Conservation (phyloP, 2,329 filamentous ascomycete species). For the Colletotrichum shisoi region DNA sequence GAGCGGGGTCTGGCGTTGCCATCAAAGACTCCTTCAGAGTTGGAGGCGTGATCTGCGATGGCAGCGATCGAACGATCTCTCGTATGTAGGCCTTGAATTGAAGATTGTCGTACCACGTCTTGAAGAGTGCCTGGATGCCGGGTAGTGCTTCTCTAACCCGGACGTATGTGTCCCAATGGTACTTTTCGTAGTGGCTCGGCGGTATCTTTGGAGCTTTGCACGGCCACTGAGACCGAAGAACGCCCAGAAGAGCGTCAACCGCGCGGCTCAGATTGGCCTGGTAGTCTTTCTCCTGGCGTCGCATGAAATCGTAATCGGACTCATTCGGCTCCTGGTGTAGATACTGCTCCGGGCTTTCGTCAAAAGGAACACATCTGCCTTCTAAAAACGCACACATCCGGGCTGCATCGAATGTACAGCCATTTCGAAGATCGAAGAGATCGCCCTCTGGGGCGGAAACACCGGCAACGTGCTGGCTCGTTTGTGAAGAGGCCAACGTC, state of each 20-base stretch:
- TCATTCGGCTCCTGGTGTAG: rapidly evolving
- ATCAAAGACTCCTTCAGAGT: not conserved
- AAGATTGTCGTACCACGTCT: constrained; percentile 44
- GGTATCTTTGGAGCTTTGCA: not conserved
- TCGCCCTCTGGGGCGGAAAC: not conserved
- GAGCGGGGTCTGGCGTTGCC: not conserved
- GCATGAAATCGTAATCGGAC: not conserved
- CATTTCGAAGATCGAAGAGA: not conserved
- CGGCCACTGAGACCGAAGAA: constrained; percentile 5
- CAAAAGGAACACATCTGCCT: not conserved
- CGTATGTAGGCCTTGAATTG: constrained; percentile 42
- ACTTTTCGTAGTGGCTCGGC: not conserved
- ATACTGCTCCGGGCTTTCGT: not conserved
- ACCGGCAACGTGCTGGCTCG: not conserved
- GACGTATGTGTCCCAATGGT: not conserved
- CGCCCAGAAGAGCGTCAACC: rapidly evolving
- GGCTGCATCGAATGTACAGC: not conserved
- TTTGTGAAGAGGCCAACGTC: constrained; percentile 21
- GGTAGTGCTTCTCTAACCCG: not conserved
- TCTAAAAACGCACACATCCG: not conserved
- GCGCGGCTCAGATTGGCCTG: not conserved
- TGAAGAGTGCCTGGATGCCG: not conserved
- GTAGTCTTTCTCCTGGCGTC: not conserved
- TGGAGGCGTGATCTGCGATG: not conserved
- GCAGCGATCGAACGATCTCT: not conserved